Base-by-base conservation (phyloP, 345 rosid species). In the Carallia brachiata region DNA sequence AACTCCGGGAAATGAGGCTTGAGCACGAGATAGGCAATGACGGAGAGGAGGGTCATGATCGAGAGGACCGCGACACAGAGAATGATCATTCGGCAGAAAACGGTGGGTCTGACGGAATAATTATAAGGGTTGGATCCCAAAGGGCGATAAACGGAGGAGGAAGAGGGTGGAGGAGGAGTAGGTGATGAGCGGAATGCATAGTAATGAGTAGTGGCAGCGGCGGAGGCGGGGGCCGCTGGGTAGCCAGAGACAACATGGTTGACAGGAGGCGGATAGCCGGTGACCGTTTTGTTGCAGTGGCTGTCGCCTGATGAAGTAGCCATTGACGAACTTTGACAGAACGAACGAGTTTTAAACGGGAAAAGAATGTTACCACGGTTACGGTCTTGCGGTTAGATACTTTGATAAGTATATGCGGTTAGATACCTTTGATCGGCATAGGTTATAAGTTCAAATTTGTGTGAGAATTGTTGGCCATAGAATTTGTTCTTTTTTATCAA, bases 181-280 rank as follows among this genome's bases (percentile, higher is more conserved):
- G 56, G 50, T 5, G 61, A 70, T 5, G 48, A 62, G 8, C 18
- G 71, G 62, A 31, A 69, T 13, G 63, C 44, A 52, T 53, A 54
- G 30, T 56, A 32, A 5, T 73, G 67, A 17, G 56, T 13, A 13
- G 57, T 0, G 67, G 55, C 16, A 1, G 68, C 58, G 39, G 50
- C 15, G 17, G 50, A 0, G 6, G 68, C 58, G 39, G 50, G 16
- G 17, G 50, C 0, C 16, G 66, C 72, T 0, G 72, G 72, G 71
- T 61, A 62, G 52, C 72, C 77, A 0, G 72, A 39, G 68, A 50
- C 48, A 12, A 36, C 16, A 4, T 66, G 60, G 69, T 28, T 8
- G 9, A 40, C 13, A 6, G 15, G 31, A 19, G 60, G 63, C 0
- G 72, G 72, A 39, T 73, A 67, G 63, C 77, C 72, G 12, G 67